Conservation (phyloP, 1,284 basidiomycete species). For the Salmacisia buchloeana region DNA sequence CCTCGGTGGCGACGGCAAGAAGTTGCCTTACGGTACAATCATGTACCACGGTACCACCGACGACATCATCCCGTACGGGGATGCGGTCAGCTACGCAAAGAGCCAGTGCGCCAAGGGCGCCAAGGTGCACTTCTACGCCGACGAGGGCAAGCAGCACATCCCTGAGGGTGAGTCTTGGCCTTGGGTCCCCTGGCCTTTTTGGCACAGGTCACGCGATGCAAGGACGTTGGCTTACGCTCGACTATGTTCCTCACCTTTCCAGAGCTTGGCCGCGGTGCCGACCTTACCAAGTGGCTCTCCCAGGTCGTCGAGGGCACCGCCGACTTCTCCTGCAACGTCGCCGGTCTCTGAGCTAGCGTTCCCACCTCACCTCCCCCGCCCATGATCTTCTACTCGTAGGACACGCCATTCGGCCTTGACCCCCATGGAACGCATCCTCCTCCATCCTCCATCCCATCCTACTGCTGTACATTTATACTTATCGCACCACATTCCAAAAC, state of each 20-base stretch:
- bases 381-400: too few relatives aligned
- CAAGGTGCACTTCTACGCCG: slow-evolving; percentile 28
- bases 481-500: too few relatives aligned
- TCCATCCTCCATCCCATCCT: too few relatives aligned
- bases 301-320: not conserved
- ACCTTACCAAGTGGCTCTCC: not conserved
- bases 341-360: too few relatives aligned
- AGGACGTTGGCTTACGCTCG: not conserved
- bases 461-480: too few relatives aligned
- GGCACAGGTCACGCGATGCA: not conserved
- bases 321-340: not conserved
- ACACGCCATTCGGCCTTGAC: too few relatives aligned
- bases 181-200: not conserved
- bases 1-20: not conserved
- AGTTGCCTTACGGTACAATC: slow-evolving; percentile 31
- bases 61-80: slow-evolving; percentile 35
- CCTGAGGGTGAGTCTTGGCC: not conserved
- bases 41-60: slow-evolving; percentile 37
- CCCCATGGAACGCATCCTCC: too few relatives aligned
- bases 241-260: not conserved
- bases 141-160: slow-evolving; percentile 18
- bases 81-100: slow-evolving; percentile 26
- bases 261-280: not conserved
- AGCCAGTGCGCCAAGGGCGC: slow-evolving; percentile 41
- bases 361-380: too few relatives aligned